Conservation (phyloP, 208 protist species). For the Leishmania arabica region DNA sequence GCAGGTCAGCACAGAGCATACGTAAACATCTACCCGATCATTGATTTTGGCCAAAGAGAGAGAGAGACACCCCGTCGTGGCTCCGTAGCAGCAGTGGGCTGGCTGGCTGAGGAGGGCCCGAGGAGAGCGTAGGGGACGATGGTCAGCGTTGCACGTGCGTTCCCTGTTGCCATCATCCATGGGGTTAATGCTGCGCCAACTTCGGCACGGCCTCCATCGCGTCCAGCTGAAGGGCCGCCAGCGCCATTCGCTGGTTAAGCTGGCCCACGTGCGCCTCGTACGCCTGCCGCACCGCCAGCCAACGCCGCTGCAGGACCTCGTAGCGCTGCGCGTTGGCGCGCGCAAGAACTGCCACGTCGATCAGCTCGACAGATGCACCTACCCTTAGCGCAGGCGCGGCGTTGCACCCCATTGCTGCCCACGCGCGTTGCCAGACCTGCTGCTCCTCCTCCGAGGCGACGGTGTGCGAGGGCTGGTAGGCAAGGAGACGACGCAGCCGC, state of each 20-base stretch:
- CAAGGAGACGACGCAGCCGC: constrained; percentile 11
- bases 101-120: neutral
- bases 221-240: constrained; percentile 26
- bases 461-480: constrained; percentile 19
- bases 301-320: constrained; percentile 21
- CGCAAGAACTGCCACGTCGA: constrained; percentile 28
- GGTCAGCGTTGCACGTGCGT: neutral
- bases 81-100: neutral
- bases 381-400: neutral
- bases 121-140: neutral
- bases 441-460: constrained; percentile 18
- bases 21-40: too few species aligned
- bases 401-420: constrained; percentile 6
- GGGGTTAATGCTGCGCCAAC: neutral
- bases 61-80: constrained; percentile 5
- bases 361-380: neutral
- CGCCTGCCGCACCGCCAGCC: constrained; percentile 8
- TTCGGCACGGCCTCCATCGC: constrained; percentile 19
- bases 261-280: constrained; percentile 12
- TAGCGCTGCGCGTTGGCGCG: constrained; percentile 24
- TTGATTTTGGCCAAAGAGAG: neutral
- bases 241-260: constrained; percentile 24
- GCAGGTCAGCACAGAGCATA: neutral
- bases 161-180: neutral
- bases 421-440: constrained; percentile 25